Conservation (phyloP, 2,329 filamentous ascomycete species). For the Lasiodiplodia citricola region DNA sequence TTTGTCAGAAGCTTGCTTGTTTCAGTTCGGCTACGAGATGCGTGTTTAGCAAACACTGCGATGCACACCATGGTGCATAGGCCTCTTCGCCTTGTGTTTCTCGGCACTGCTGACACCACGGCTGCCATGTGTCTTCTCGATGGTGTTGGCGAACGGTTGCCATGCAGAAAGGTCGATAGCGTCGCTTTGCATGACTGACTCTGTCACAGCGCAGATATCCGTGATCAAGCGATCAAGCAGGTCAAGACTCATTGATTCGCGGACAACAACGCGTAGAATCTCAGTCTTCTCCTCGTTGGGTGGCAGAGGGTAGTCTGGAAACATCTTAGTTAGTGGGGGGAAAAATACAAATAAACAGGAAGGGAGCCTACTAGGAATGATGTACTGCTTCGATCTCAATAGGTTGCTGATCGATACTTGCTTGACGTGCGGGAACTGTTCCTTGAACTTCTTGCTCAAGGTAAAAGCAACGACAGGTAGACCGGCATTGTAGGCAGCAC, state of each 20-base stretch:
- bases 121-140: slow-evolving; percentile 45
- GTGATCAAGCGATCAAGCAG: slow-evolving; percentile 67
- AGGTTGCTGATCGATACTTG: slow-evolving; percentile 68
- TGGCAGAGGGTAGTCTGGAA: slow-evolving; percentile 66
- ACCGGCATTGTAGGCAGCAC: slow-evolving; percentile 67
- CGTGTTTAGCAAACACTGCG: slow-evolving; percentile 46
- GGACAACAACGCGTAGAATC: slow-evolving; percentile 70
- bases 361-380: slow-evolving; percentile 63
- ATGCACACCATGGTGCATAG: slow-evolving; percentile 51
- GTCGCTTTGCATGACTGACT: slow-evolving; percentile 63
- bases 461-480: slow-evolving; percentile 72
- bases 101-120: slow-evolving; percentile 40
- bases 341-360: neutral
- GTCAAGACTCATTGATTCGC: slow-evolving; percentile 72
- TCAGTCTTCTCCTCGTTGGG: slow-evolving; percentile 66
- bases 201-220: slow-evolving; percentile 66
- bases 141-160: slow-evolving; percentile 38
- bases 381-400: slow-evolving; percentile 70
- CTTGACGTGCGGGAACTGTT: slow-evolving; percentile 66
- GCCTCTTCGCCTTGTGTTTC: slow-evolving; percentile 45
- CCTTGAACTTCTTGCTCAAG: slow-evolving; percentile 65
- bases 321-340: neutral
- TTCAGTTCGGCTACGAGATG: neutral
- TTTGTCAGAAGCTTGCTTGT: neutral
- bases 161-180: slow-evolving; percentile 57